These are phyloP conservation scores for Scedosporium minutisporum DNA, from an alignment of 2,329 filamentous ascomycete genomes.

Conservation along the genomic window DNA sequence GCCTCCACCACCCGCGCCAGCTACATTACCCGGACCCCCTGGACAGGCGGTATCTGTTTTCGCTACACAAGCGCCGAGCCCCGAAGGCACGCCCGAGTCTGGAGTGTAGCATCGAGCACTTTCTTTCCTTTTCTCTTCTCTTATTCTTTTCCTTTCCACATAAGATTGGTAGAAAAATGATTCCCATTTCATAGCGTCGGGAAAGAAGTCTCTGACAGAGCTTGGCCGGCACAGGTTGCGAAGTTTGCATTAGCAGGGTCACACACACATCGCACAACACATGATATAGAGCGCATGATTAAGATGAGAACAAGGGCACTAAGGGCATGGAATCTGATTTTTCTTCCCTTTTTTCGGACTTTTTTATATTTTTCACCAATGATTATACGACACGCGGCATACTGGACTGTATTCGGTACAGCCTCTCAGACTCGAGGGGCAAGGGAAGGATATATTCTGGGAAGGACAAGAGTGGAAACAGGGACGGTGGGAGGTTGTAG, in stretches of 20 bases:
- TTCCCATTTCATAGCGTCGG: neutral
- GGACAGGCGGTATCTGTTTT: neutral
- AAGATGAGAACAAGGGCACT: neutral
- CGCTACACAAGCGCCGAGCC: neutral
- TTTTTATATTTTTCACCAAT: neutral
- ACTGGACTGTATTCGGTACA: neutral
- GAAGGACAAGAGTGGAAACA: neutral
- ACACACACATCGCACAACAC: neutral
- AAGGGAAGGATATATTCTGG: neutral
- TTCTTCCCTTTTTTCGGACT: neutral
- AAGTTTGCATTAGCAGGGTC: neutral
- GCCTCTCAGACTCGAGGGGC: neutral
- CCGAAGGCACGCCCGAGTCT: neutral
- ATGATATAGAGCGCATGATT: neutral
- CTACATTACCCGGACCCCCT: neutral
- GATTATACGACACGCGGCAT: neutral
- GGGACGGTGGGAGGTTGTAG: neutral
- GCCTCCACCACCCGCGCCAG: neutral
- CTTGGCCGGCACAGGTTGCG: neutral
- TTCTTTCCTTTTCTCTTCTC: neutral
- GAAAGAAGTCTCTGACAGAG: neutral
- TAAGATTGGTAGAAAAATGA: neutral
- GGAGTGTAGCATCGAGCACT: neutral
- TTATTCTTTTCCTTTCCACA: neutral
- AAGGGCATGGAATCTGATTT: neutral